A percentile compares a stretch with the other conserved stretches of the same genome.
phyloP scores from a whole-genome alignment of 2,329 filamentous ascomycete species.

The Alternaria ethzedia region DNA sequence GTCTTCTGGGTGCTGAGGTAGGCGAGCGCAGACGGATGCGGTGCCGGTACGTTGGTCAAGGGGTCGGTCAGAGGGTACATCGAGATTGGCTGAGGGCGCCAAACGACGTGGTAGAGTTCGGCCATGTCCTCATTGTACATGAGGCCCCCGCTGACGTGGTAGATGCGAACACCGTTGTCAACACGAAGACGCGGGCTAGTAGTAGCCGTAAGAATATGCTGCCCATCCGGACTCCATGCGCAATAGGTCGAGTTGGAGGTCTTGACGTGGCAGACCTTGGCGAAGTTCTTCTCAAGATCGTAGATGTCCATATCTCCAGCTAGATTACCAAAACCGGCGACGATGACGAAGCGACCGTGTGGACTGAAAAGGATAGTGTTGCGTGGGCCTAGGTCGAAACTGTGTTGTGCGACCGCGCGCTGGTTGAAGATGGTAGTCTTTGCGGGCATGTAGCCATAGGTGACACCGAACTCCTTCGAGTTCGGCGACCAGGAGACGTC shows the following conservation, averaged over 20 bases:
- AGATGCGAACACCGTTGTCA: slow-evolving; percentile 94
- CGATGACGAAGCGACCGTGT: slow-evolving; percentile 87
- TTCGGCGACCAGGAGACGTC: slow-evolving; percentile 99
- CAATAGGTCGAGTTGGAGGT: slow-evolving; percentile 95
- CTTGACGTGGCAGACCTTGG: slow-evolving; percentile 91
- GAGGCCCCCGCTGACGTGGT: slow-evolving; percentile 85
- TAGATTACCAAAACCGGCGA: slow-evolving; percentile 96
- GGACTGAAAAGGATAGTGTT: slow-evolving; percentile 97
- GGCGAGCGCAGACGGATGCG: slow-evolving; percentile 81
- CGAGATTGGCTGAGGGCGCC: slow-evolving; percentile 76
- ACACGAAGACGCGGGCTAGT: slow-evolving; percentile 94
- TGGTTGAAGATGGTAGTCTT: slow-evolving; percentile 98
- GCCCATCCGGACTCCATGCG: slow-evolving; percentile 96
- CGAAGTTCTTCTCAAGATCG: slow-evolving; percentile 91
- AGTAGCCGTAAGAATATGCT: slow-evolving; percentile 95
- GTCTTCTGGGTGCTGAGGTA: slow-evolving; percentile 90
- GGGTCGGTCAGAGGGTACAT: slow-evolving; percentile 71
- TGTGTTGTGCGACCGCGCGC: slow-evolving; percentile 80
- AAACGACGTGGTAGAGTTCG: slow-evolving; percentile 86
- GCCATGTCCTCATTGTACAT: slow-evolving; percentile 97
- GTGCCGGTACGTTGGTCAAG: slow-evolving; percentile 73
- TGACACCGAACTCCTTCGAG: slow-evolving; percentile 95
- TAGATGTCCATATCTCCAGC: slow-evolving; percentile 98
- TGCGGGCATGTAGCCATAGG: slow-evolving; percentile 98
- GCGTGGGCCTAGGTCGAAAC: slow-evolving; percentile 83